Evolutionary conservation across 2,329 filamentous ascomycete species (phyloP), one percentile per base, ranked within the genome.

Genomic region (Pseudocercospora fijiensis): DNA sequence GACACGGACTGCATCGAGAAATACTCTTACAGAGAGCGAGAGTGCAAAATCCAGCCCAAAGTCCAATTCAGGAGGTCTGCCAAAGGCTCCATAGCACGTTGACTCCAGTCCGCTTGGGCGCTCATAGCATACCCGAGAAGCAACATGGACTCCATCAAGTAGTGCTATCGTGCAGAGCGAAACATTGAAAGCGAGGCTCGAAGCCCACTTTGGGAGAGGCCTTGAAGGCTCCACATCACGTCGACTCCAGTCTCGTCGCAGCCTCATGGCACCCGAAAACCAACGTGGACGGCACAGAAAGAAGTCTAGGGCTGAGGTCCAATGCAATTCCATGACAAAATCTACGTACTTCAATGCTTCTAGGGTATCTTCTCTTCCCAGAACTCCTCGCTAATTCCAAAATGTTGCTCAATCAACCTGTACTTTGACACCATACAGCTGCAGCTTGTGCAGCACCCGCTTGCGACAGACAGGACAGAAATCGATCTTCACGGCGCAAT

Each of bases 391-490:
- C 53, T 56, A 56, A 56, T 56, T 27, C 26, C 26, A 53, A 28
- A 53, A 30, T 30, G 5, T 49, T 18, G 11, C 43, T 43, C 28
- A 45, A 58, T 49, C 57, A 28, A 58, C 43, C 16, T 18, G n/a
- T 43, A 65, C 60, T 28, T 49, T 59, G 22, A 75, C 73, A 8
- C 74, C 74, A 47, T 62, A 88, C 63, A 88, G 80, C 78, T 84
- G 86, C 67, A 88, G 80, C 30, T 86, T 82, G 58, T 77, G 82
- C 65, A 83, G 73, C 20, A 88, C 83, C 59, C 79, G 78, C 76
- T 82, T 83, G 61, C 86, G 78, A 73, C 86, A 88, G 24, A 88
- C 84, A 1, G 86, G 86, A 68, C 86, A 88, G 57, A 77, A 78
- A 61, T 86, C 84, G 28, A 88, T 81, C 71, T 84, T 80, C 57